phyloP scores from a whole-genome alignment of 306 rosid species.

The Vigna unguiculata region DNA sequence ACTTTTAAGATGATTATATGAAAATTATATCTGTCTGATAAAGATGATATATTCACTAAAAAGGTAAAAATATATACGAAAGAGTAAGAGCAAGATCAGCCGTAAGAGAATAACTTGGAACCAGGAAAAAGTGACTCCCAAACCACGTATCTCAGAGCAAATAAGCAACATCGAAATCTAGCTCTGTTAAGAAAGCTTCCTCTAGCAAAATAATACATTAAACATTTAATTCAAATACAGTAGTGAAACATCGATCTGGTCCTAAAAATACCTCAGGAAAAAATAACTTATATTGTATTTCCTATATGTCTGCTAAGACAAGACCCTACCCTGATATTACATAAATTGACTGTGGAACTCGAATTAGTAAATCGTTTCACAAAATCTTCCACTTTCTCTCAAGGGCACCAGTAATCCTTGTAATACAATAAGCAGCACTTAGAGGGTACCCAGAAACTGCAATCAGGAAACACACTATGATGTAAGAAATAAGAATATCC shows the following conservation, averaged over 20 bases:
- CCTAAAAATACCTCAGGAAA: neutral
- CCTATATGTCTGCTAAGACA: neutral
- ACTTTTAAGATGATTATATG: no score
- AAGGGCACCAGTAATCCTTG: constrained; percentile 63
- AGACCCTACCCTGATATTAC: constrained; percentile 5
- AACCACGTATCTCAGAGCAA: neutral
- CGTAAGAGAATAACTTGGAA: neutral
- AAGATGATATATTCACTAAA: no score
- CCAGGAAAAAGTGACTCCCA: neutral
- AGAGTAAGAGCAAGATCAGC: no score
- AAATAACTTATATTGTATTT: constrained; percentile 8
- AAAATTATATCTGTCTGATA: no score
- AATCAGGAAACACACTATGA: constrained; percentile 31
- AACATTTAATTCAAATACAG: constrained; percentile 10
- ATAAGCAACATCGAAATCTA: neutral
- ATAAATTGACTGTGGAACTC: constrained; percentile 1
- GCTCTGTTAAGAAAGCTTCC: neutral
- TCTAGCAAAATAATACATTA: neutral
- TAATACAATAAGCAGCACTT: constrained; percentile 75
- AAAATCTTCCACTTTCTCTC: constrained; percentile 68
- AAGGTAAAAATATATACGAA: no score
- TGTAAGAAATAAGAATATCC: constrained; percentile 30
- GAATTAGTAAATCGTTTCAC: constrained; percentile 37
- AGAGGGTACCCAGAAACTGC: constrained; percentile 76
- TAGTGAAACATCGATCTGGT: neutral